Evolutionary conservation across 2,329 filamentous ascomycete genomes (phyloP).

Genomic region (Alternaria triticimaculans): DNA sequence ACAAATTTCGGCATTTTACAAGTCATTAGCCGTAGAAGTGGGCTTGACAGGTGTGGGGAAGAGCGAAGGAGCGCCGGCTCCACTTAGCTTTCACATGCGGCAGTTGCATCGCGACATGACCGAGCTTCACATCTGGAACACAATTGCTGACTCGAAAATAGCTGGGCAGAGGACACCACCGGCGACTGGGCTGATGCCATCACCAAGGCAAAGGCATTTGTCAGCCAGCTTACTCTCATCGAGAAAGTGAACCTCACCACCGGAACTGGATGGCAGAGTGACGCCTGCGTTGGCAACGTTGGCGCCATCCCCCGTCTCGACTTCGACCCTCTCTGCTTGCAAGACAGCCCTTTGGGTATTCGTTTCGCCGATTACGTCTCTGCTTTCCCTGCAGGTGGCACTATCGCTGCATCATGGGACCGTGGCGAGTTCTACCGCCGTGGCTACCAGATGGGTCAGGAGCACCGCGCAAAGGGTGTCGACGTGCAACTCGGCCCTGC

Average conservation of each 20-base stretch:
- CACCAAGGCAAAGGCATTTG: constrained; percentile 75
- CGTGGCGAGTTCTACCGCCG: constrained; percentile 71
- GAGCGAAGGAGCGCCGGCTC: not conserved
- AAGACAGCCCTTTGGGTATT: constrained; percentile 83
- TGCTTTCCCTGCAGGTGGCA: constrained; percentile 80
- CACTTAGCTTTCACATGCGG: not conserved
- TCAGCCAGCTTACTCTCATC: constrained; percentile 79
- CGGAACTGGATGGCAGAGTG: constrained; percentile 73
- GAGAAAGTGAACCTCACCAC: constrained; percentile 97
- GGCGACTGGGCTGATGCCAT: constrained; percentile 80
- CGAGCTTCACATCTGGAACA: not conserved
- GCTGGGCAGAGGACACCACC: constrained; percentile 74
- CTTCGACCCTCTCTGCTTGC: constrained; percentile 78
- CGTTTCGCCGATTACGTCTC: constrained; percentile 80
- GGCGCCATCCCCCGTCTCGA: constrained; percentile 74
- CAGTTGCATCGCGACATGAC: not conserved
- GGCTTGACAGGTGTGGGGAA: not conserved
- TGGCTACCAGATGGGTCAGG: constrained; percentile 75
- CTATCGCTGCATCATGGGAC: constrained; percentile 84
- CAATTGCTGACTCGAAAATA: not conserved
- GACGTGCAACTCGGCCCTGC: constrained; percentile 80
- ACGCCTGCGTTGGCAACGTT: constrained; percentile 69
- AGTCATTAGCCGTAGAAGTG: not conserved
- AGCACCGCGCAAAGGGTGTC: constrained; percentile 76
- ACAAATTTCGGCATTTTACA: not conserved